phyloP scores from a whole-genome alignment of 371 early-diverging fungal genomes.

The Lichtheimia hyalospora region DNA sequence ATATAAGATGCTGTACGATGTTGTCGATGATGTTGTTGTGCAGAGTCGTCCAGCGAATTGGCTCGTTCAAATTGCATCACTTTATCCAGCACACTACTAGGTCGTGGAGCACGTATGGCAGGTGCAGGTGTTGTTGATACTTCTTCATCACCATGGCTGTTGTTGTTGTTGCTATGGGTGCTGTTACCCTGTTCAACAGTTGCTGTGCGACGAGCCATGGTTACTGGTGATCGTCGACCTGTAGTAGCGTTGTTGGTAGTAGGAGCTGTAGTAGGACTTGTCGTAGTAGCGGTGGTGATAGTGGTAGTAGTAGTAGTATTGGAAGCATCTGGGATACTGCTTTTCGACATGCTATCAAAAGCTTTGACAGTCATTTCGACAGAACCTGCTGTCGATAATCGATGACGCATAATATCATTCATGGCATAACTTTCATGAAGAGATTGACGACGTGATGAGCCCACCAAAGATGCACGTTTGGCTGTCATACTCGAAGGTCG shows the following conservation, averaged over 20 bases:
- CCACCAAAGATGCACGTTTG: slow-evolving; percentile 26
- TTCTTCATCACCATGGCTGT: background rate
- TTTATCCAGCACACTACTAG: slow-evolving; percentile 37
- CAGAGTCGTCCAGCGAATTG: slow-evolving; percentile 36
- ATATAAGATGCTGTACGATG: slow-evolving; percentile 26
- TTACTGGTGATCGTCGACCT: background rate
- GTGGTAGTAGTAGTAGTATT: background rate
- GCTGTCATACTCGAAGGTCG: slow-evolving; percentile 31
- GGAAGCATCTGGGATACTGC: background rate
- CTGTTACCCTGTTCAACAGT: background rate
- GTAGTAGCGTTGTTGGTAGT: background rate
- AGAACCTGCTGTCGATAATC: slow-evolving; percentile 27
- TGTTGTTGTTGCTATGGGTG: too few species aligned
- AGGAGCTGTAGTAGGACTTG: background rate
- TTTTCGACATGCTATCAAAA: slow-evolving; percentile 37
- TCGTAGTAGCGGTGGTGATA: background rate
- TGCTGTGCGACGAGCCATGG: background rate
- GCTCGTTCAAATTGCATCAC: slow-evolving; percentile 45
- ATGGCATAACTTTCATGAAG: slow-evolving; percentile 39
- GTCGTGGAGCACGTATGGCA: slow-evolving; percentile 7
- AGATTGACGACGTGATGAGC: slow-evolving; percentile 28
- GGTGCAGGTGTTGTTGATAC: background rate
- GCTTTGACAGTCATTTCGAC: slow-evolving; percentile 43
- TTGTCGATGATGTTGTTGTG: slow-evolving; percentile 20
- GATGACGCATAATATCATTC: slow-evolving; percentile 17